A percentile compares a stretch with the other conserved stretches of the same genome.
Evolutionary conservation across 2,329 filamentous ascomycete species (phyloP).

Genomic region (Bipolaris sorokiniana): DNA sequence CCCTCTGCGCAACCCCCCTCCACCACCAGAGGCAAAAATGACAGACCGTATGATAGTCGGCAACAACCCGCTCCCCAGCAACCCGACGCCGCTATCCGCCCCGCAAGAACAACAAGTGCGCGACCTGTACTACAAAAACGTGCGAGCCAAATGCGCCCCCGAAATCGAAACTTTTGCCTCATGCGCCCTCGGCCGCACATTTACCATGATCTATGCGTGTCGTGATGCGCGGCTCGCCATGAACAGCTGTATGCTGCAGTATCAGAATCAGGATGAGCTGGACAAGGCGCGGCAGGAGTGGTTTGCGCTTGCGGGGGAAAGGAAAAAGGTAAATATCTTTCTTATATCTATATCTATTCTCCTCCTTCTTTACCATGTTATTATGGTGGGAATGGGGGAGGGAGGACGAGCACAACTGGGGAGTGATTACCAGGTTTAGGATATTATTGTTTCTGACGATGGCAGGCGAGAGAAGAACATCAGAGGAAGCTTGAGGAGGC

Average conservation of each 20-base stretch:
- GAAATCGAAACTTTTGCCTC: conserved; percentile 75
- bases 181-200: conserved; percentile 84
- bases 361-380: too few relatives aligned
- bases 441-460: not conserved
- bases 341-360: not conserved
- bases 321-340: conserved; percentile 53
- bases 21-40: conserved; percentile 15
- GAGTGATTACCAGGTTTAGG: too few relatives aligned
- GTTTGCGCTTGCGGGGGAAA: conserved; percentile 79
- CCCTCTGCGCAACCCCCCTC: not conserved
- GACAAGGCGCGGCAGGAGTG: conserved; percentile 92
- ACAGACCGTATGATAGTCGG: conserved; percentile 31
- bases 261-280: conserved; percentile 83
- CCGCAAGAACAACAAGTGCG: conserved; percentile 70
- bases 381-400: too few relatives aligned
- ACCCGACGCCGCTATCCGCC: conserved; percentile 75
- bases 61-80: conserved; percentile 32
- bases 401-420: too few relatives aligned
- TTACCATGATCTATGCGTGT: conserved; percentile 88
- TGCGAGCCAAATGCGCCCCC: conserved; percentile 79
- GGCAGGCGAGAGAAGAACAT: conserved; percentile 65
- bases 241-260: conserved; percentile 90
- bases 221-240: conserved; percentile 78
- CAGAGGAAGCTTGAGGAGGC: conserved; percentile 55
- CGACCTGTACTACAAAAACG: conserved; percentile 78